A percentile compares a stretch with the other conserved stretches of the same genome.
Conservation (phyloP, 1,284 basidiomycete species). For the Ganoderma multipileum region DNA sequence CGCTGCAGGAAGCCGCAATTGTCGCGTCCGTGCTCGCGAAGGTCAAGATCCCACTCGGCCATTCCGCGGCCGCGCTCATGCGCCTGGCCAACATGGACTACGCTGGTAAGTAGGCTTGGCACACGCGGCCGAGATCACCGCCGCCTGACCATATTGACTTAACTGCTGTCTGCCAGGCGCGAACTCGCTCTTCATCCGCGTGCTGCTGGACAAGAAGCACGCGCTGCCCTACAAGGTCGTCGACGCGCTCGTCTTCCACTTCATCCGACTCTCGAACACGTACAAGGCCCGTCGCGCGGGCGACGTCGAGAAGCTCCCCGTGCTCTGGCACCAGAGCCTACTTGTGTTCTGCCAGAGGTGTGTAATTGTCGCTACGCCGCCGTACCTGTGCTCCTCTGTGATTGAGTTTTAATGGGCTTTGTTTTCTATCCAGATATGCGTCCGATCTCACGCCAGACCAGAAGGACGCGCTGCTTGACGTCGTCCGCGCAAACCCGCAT, state of each 20-base stretch:
- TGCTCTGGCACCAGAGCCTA: conserved; percentile 98
- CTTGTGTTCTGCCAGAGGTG: conserved; percentile 94
- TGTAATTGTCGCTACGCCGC: conserved; percentile 26
- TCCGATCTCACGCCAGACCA: conserved; percentile 98
- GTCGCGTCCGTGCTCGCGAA: conserved; percentile 92
- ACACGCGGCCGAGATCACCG: background rate
- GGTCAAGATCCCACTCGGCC: conserved; percentile 94
- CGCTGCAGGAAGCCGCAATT: conserved; percentile 95
- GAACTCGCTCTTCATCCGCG: conserved; percentile 96
- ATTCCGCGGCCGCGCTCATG: conserved; percentile 94
- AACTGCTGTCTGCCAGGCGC: conserved; percentile 60
- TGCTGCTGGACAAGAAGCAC: conserved; percentile 98
- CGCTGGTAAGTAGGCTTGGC: conserved; percentile 57
- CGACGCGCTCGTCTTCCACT: conserved; percentile 98
- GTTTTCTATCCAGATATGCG: conserved; percentile 76
- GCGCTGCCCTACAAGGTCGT: conserved; percentile 98
- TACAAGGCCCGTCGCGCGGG: conserved; percentile 74
- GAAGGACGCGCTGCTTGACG: conserved; percentile 96
- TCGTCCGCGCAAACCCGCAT: conserved; percentile 88
- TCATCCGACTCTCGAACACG: conserved; percentile 93
- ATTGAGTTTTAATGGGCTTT: conserved; percentile 1
- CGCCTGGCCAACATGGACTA: conserved; percentile 98
- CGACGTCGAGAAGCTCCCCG: conserved; percentile 83
- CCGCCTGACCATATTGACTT: background rate
- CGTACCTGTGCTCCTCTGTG: conserved; percentile 5